Conservation (phyloP, 2,329 filamentous ascomycete genomes). For the Stachybotrys chlorohalonatus region DNA sequence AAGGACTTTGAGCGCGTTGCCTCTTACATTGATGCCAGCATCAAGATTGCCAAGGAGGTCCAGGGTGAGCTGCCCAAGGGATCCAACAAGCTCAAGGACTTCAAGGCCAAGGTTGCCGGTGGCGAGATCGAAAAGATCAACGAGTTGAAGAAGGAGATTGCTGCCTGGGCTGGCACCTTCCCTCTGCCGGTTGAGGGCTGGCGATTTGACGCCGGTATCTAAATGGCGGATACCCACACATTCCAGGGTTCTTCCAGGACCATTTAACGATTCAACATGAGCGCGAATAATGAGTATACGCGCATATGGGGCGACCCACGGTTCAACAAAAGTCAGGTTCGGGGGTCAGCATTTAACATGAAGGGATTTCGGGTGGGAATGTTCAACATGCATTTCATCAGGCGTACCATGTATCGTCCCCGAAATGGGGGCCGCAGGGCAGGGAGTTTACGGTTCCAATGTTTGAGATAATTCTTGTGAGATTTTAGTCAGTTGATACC, state of each 20-base stretch:
- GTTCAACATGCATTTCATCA: background rate
- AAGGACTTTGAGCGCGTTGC: constrained; percentile 89
- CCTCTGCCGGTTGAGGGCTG: constrained; percentile 79
- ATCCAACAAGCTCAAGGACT: constrained; percentile 99
- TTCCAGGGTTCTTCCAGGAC: background rate
- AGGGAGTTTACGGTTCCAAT: background rate
- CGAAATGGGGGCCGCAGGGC: background rate
- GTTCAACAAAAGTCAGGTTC: background rate
- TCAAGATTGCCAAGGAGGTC: constrained; percentile 84
- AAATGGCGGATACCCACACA: constrained; percentile 16
- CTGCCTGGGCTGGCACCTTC: constrained; percentile 79
- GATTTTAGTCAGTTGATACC: background rate
- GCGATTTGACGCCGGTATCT: constrained; percentile 52
- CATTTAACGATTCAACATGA: background rate
- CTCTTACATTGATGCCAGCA: constrained; percentile 76
- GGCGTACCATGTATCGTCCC: background rate
- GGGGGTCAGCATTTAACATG: background rate
- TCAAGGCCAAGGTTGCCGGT: constrained; percentile 81
- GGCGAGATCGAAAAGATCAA: constrained; percentile 77
- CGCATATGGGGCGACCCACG: background rate
- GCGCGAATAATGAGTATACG: background rate
- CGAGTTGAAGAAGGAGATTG: constrained; percentile 80
- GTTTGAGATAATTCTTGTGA: background rate
- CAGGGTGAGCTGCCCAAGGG: constrained; percentile 84
- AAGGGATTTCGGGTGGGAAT: background rate